Percentiles rank a stretch among this genome's conserved stretches.
Evolutionary conservation across 352 stramenopile genomes (phyloP).

Genomic region (Phytophthora colocasiae): DNA sequence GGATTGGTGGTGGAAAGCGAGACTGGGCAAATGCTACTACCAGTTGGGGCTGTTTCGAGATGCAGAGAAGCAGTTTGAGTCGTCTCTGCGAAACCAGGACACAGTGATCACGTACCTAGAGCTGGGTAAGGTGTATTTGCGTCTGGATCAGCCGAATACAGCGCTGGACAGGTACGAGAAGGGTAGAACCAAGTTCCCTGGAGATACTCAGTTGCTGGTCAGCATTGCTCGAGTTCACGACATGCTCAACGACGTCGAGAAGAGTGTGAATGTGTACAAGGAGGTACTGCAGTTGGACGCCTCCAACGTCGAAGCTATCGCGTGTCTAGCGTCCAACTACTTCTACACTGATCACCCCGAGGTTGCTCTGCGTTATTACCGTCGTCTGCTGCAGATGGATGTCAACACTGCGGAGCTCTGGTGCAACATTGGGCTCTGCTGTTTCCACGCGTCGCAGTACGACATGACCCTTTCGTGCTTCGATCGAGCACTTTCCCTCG

Average conservation of each 20-base stretch:
- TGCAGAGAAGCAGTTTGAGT: constrained; percentile 94
- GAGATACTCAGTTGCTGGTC: constrained; percentile 84
- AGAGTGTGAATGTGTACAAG: constrained; percentile 86
- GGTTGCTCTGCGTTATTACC: constrained; percentile 93
- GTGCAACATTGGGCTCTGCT: constrained; percentile 95
- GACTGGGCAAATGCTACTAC: constrained; percentile 95
- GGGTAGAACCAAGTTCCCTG: constrained; percentile 71
- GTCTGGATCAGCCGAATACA: constrained; percentile 94
- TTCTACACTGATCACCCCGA: constrained; percentile 95
- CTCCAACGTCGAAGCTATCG: constrained; percentile 92
- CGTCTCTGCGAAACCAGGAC: constrained; percentile 83
- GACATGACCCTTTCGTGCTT: constrained; percentile 96
- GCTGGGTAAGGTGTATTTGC: constrained; percentile 94
- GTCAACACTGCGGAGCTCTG: constrained; percentile 92
- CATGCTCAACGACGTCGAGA: constrained; percentile 91
- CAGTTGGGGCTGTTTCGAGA: constrained; percentile 93
- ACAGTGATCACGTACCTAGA: constrained; percentile 93
- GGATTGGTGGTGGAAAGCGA: constrained; percentile 96
- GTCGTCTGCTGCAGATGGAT: constrained; percentile 93
- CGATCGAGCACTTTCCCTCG: constrained; percentile 88
- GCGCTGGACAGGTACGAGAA: constrained; percentile 88
- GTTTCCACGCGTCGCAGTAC: constrained; percentile 95
- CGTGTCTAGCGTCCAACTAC: constrained; percentile 92
- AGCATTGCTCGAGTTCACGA: constrained; percentile 92
- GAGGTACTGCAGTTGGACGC: constrained; percentile 89